Evolutionary conservation across 2,329 filamentous ascomycete species (phyloP), one percentile per base, ranked within the genome.

Genomic region (Talaromyces verruculosus): DNA sequence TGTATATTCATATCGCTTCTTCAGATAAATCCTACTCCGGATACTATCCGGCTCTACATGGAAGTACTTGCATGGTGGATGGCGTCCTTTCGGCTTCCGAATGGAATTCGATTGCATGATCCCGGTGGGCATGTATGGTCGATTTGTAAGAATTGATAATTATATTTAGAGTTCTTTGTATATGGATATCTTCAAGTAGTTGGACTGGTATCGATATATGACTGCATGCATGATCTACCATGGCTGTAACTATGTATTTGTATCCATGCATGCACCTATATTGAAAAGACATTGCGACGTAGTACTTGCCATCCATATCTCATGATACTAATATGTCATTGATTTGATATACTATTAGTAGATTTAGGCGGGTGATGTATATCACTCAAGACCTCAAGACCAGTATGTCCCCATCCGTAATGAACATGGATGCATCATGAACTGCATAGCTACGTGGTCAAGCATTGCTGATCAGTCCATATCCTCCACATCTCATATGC

Each of bases 31-130:
- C 11, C 17, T 55, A 19, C 3, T 11, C n/a, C 8, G 30, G 17
- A 37, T 35, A 55, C 28, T 55, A 35, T 55, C 33, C 10, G 30
- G 19, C n/a, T 37, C 33, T 8, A 39, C 33, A 25, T 4, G 11
- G 33, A 8, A 22, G 33, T 35, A 57, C 5, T 15, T 15, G 53
- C 33, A 37, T 57, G 33, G 2, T 6, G 33, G 53, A n/a, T 39
- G 33, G 53, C 53, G 53, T 37, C 19, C 33, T 39, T 55, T 57
- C 30, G 53, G 53, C 33, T 15, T 57, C 30, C 53, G 53, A 57
- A 57, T 37, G 33, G 51, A 22, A 17, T 2, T 22, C 17, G 5
- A 39, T 35, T 39, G 33, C 33, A 57, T 57, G 33, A 25, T 55
- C 33, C 11, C 3, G 19, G n/a, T 7, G 33, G 17, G 11, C 30